Evolutionary conservation across 192 early-diverging fungal species (phyloP), one percentile per base, ranked within the genome.

Genomic region (Gaertneriomyces sp.): DNA sequence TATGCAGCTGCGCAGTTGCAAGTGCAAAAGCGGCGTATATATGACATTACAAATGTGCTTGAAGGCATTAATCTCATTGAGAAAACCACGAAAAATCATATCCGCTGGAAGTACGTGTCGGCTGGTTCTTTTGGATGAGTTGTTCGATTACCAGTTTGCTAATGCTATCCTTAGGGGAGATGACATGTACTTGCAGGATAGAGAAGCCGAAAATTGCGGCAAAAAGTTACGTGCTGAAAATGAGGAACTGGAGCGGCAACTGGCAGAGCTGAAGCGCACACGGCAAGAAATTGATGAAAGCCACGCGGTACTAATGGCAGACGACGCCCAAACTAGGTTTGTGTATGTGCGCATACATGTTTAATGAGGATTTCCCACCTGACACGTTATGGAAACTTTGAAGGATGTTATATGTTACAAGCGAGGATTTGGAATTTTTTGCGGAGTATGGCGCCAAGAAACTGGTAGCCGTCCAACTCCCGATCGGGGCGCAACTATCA

Each of bases 41-140:
- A 88, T 58, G 86, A 88, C 49, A 88, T 88, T 46, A 88, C 86
- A 25, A 85, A 86, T 63, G 86, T 88, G 7, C 70, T 88, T 40
- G 86, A 88, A 69, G 86, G 86, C 2, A 83, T 88, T 47, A 69
- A 78, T 19, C 64, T 88, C 49, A 85, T 86, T 45, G 83, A 88
- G 61, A 88, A 88, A 64, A 83, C 77, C 57, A 82, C 83, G 6
- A 84, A 84, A 68, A 88, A 88, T 67, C 82, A 86, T 74, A 82
- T 88, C 38, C 75, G 82, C 50, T 86, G 86, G 84, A 88, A 78
- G 86, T 88, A 78, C 70, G 82, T 77, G 53, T 54, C 17, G 16
- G 16, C 11, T 25, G 9, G 42, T 60, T 9, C 14, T 0, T 39
- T 14, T 20, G 12, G 12, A 11, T 1, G 58, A n/a, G 9, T 44